phyloP scores from a whole-genome alignment of 2,329 filamentous ascomycete genomes.

The Scedosporium apiospermum region DNA sequence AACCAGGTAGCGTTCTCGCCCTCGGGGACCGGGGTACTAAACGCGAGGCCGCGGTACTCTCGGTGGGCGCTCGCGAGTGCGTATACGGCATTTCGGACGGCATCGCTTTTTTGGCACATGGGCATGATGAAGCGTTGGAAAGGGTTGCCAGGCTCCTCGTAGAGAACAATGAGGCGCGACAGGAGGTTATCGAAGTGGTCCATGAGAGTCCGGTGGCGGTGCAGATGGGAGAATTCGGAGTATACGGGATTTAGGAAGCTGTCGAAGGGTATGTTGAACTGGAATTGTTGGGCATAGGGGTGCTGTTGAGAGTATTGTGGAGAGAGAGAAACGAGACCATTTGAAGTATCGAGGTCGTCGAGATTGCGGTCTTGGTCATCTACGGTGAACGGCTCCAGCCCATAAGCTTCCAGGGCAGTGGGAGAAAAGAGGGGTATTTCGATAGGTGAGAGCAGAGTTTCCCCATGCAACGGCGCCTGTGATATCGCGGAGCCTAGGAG shows the following conservation, averaged over 20 bases:
- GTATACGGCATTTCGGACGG: conserved; percentile 74
- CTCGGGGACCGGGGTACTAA: conserved; percentile 20
- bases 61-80: conserved; percentile 78
- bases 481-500: not conserved
- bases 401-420: not conserved
- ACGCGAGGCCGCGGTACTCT: conserved; percentile 47
- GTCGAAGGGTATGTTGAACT: conserved; percentile 26
- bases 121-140: conserved; percentile 56
- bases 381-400: not conserved
- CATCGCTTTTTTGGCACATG: conserved; percentile 41
- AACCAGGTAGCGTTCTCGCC: conserved; percentile 48
- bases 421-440: not conserved
- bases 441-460: not conserved
- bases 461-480: not conserved
- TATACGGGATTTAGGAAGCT: conserved; percentile 45
- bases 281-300: conserved; percentile 24
- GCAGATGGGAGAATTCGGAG: conserved; percentile 45
- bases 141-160: conserved; percentile 52
- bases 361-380: not conserved
- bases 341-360: not conserved
- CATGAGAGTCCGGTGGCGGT: conserved; percentile 45
- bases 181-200: conserved; percentile 56
- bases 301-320: conserved; percentile 11
- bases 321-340: not conserved
- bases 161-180: conserved; percentile 55